Conservation (phyloP, 352 stramenopile genomes). For the Pythium biforme region DNA sequence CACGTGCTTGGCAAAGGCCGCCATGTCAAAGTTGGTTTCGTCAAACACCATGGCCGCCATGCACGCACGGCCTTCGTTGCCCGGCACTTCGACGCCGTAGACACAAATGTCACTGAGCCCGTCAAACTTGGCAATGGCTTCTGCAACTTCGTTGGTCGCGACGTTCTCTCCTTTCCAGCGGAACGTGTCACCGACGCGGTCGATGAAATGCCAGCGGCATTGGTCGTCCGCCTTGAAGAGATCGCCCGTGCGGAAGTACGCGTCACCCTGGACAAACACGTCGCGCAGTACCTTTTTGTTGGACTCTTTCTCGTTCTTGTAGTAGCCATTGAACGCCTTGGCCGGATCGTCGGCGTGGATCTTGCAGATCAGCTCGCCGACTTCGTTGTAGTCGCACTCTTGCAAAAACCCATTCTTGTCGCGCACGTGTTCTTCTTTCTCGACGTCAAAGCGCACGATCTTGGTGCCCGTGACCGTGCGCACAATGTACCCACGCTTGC, state of each 20-base stretch:
- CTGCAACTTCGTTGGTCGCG: slow-evolving; percentile 86
- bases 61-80: slow-evolving; percentile 77
- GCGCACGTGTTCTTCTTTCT: slow-evolving; percentile 67
- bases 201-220: slow-evolving; percentile 87
- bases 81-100: slow-evolving; percentile 71
- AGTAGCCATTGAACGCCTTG: slow-evolving; percentile 87
- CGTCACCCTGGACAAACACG: slow-evolving; percentile 82
- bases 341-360: slow-evolving; percentile 50
- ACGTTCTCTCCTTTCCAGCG: slow-evolving; percentile 94
- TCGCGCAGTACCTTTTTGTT: slow-evolving; percentile 83
- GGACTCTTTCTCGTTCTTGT: slow-evolving; percentile 70
- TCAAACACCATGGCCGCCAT: slow-evolving; percentile 86
- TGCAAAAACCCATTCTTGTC: slow-evolving; percentile 52
- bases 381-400: slow-evolving; percentile 49
- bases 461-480: slow-evolving; percentile 52
- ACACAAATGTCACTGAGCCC: slow-evolving; percentile 78
- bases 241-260: slow-evolving; percentile 91
- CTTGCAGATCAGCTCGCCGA: slow-evolving; percentile 75
- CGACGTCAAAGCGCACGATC: slow-evolving; percentile 80
- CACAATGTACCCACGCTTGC: slow-evolving; percentile 53
- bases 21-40: slow-evolving; percentile 48
- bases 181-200: slow-evolving; percentile 92
- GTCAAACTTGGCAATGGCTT: slow-evolving; percentile 75
- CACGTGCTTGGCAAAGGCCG: slow-evolving; percentile 52
- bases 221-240: slow-evolving; percentile 80